Base-by-base conservation (phyloP, 2,329 filamentous ascomycete genomes). In the Pseudocercospora crystallina region DNA sequence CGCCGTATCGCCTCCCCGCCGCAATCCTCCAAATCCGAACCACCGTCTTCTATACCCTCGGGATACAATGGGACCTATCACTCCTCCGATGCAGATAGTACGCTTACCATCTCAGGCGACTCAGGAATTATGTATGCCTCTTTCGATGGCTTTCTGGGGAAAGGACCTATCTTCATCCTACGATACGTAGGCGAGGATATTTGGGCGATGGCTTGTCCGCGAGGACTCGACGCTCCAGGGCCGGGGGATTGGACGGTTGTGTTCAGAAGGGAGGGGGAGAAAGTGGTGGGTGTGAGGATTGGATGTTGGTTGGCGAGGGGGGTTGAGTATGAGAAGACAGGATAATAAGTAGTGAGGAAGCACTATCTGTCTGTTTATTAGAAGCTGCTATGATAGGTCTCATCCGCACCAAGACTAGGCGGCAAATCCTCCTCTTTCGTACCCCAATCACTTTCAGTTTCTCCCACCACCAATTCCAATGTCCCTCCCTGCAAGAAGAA, bases 241-340 rank as follows among this genome's bases (percentile, higher is more conserved):
- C 73, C 72, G 1, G 72, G 73, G 3, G 67, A 74, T 43, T 76
- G 73, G 73, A 76, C 73, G 0, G 53, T 75, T 1, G 64, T 69
- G 3, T 69, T 75, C 50, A 49, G 51, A 26, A 53, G 60, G 4
- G 43, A 49, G 8, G 47, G 41, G 20, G 47, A 30, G 17, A 53
- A 37, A 9, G 57, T 72, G 0, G 42, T 40, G 5, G 61, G 61
- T 1, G 59, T 66, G 8, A 71, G 57, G 1, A 63, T 74, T 40
- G 72, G 73, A 8, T 75, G 72, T 49, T 74, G 72, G 72, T 47
- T 75, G 13, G 71, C 72, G 1, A 67, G 71, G 47, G 60, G 54
- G 20, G 38, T 65, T 15, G 47, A 56, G 40, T 66, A 54, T 34
- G 42, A 32, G 8, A 60, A 46, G 20, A 26, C 20, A 26, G 20